Conservation (phyloP, 2,329 filamentous ascomycete species). For the Hymenoscyphus salicellus region DNA sequence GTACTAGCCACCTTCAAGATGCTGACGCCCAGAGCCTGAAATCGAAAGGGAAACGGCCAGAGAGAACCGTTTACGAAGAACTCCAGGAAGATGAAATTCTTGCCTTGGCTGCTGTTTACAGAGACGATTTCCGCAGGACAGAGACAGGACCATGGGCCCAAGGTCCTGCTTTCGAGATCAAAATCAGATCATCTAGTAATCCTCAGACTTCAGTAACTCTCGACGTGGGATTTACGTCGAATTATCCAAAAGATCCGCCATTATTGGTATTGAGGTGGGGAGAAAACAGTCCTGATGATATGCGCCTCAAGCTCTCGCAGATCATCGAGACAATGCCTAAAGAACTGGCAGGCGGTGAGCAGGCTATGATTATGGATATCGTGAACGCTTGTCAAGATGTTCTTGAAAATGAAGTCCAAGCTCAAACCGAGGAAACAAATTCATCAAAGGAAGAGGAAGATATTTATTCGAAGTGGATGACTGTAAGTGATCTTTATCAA, state of each 20-base stretch:
- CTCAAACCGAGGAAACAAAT: no score
- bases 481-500: no score
- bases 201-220: not conserved
- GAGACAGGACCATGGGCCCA: not conserved
- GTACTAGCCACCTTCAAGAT: no score
- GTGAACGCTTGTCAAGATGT: not conserved
- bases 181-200: not conserved
- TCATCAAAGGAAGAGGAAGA: no score
- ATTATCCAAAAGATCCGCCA: not conserved
- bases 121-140: not conserved
- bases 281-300: not conserved
- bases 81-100: not conserved
- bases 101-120: not conserved
- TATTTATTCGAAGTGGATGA: no score
- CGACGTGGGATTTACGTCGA: not conserved
- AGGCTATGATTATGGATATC: not conserved
- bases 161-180: not conserved
- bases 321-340: not conserved
- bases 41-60: not conserved
- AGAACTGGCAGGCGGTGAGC: not conserved
- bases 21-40: no score
- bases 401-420: not conserved
- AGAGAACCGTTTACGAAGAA: not conserved
- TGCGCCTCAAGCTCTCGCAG: not conserved
- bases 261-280: not conserved